Evolutionary conservation across 1,284 basidiomycete genomes (phyloP).

Genomic region (Ceratobasidium sp.): DNA sequence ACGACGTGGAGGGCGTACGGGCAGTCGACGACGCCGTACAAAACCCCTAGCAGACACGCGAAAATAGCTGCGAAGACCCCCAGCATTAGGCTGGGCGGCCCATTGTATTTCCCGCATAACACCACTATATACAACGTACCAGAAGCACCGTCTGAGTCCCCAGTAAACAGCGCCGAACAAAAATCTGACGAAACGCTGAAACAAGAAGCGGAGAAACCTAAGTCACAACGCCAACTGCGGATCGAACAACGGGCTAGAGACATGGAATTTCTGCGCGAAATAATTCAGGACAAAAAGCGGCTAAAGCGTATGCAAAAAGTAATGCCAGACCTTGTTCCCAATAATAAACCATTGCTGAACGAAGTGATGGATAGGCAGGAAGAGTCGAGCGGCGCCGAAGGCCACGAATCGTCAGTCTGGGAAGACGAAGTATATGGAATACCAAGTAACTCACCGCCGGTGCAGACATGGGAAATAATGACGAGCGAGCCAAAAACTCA

Average conservation of each 20-base stretch:
- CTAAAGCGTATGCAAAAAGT: not conserved
- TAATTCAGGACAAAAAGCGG: not conserved
- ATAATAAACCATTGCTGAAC: not conserved
- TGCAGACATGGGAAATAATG: not conserved
- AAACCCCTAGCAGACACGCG: not conserved
- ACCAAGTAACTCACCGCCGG: not conserved
- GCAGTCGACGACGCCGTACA: not conserved
- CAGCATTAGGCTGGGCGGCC: not conserved
- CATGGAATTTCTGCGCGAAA: not conserved
- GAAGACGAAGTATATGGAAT: not conserved
- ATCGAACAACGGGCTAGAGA: not conserved
- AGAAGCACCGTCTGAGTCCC: not conserved
- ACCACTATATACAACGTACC: not conserved
- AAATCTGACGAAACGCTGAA: not conserved
- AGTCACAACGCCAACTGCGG: too few species aligned
- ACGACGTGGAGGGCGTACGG: not conserved
- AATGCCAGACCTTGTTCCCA: not conserved
- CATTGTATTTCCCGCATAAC: not conserved
- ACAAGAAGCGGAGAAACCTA: not conserved
- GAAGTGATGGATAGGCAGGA: not conserved
- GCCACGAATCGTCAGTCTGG: not conserved
- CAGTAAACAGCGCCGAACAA: not conserved
- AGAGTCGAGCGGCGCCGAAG: not conserved
- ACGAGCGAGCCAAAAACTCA: not conserved
- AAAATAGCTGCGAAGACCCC: not conserved